Evolutionary conservation across 768 basidiomycete genomes (phyloP).

Genomic region (Mycena rebaudengoi): DNA sequence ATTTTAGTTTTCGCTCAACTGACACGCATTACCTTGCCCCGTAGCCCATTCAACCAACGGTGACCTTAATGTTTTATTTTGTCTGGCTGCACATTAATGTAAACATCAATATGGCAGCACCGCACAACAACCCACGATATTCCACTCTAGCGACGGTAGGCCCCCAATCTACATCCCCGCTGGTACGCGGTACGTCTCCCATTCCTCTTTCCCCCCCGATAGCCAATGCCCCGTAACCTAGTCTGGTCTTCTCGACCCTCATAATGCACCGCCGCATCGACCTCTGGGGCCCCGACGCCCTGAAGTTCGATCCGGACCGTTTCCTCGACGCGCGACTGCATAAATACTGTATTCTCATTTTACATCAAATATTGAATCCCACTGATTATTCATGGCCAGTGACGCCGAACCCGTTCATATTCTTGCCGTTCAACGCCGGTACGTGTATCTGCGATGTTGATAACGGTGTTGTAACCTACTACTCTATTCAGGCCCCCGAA

Average conservation of each 20-base stretch:
- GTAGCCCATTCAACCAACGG: neutral
- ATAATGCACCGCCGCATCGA: constrained; percentile 70
- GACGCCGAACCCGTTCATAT: constrained; percentile 50
- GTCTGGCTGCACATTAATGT: too few species aligned
- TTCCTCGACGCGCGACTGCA: constrained; percentile 47
- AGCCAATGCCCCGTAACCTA: constrained; percentile 44
- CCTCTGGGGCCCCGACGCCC: constrained; percentile 62
- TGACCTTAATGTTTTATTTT: too few species aligned
- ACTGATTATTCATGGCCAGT: constrained; percentile 22
- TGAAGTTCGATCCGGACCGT: constrained; percentile 48
- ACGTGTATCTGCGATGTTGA: too few species aligned
- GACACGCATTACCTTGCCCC: neutral
- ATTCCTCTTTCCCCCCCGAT: neutral
- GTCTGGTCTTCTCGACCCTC: constrained; percentile 41
- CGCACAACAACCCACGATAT: too few species aligned
- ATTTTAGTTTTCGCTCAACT: neutral
- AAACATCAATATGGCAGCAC: too few species aligned
- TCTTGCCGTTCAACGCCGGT: constrained; percentile 52
- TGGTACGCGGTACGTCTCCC: neutral
- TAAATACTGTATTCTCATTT: constrained; percentile 42
- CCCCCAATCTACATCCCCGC: too few species aligned
- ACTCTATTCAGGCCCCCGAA: too few species aligned
- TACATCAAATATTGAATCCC: too few species aligned
- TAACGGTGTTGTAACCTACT: too few species aligned
- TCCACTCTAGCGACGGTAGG: too few species aligned